phyloP scores from a whole-genome alignment of 495 filamentous ascomycete genomes.

The Aspergillus coremiiformis region DNA sequence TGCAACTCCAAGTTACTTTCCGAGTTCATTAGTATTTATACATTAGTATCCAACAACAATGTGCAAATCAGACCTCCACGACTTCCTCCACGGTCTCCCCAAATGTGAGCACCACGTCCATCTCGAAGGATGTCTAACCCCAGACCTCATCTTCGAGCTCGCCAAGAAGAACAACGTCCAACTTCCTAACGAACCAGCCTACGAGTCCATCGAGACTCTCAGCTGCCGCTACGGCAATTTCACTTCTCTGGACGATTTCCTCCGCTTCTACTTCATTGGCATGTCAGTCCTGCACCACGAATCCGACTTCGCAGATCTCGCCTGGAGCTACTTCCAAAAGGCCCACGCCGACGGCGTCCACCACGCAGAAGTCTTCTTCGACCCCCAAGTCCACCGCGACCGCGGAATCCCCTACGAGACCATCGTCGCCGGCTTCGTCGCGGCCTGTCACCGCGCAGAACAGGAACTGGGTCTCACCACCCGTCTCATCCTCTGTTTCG shows the following conservation, averaged over 20 bases:
- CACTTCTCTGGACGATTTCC: constrained; percentile 67
- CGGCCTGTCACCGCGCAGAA: constrained; percentile 53
- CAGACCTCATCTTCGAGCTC: constrained; percentile 60
- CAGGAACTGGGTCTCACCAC: constrained; percentile 55
- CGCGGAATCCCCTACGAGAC: constrained; percentile 55
- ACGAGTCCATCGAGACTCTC: constrained; percentile 51
- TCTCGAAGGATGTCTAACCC: constrained; percentile 63
- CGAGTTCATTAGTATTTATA: too few relatives aligned
- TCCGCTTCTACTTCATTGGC: constrained; percentile 70
- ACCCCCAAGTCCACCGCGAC: constrained; percentile 65
- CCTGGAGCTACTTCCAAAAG: constrained; percentile 62
- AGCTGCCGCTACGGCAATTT: constrained; percentile 54
- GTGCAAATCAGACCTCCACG: constrained; percentile 41
- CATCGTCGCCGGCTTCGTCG: constrained; percentile 51
- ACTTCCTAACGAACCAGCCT: constrained; percentile 55
- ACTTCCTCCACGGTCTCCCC: constrained; percentile 58
- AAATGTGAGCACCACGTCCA: constrained; percentile 80
- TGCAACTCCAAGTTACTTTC: too few relatives aligned
- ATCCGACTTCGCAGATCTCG: constrained; percentile 64
- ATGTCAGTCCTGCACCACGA: constrained; percentile 56
- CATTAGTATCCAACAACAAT: constrained; percentile 18
- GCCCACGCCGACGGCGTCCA: constrained; percentile 58
- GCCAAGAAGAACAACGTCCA: constrained; percentile 54
- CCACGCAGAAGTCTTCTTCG: constrained; percentile 76
- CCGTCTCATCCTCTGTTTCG: constrained; percentile 59